Conservation (phyloP, 768 basidiomycete species). For the Russula lepida region DNA sequence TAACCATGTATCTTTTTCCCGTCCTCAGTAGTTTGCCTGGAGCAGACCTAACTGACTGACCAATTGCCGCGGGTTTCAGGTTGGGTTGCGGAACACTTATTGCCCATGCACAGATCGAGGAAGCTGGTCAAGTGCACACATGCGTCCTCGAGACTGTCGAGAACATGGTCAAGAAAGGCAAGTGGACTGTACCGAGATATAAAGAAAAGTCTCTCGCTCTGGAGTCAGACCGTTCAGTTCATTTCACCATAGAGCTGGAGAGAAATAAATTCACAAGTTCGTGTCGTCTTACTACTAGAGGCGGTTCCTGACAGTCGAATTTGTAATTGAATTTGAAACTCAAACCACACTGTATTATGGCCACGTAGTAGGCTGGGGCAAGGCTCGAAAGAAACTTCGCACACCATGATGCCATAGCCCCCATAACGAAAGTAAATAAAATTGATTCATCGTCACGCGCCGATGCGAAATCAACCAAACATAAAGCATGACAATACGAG, state of each 20-base stretch:
- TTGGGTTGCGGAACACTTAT: neutral
- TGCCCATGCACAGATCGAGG: slow-evolving; percentile 51
- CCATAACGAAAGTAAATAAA: no score
- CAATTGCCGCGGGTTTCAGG: neutral
- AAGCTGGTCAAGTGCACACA: slow-evolving; percentile 88
- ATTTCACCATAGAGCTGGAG: slow-evolving; percentile 5
- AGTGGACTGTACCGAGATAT: slow-evolving; percentile 96
- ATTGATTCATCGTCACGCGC: no score
- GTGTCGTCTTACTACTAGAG: neutral
- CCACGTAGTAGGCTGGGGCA: no score
- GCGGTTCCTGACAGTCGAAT: no score
- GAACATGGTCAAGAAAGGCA: slow-evolving; percentile 94
- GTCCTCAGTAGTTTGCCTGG: no score
- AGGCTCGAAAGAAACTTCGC: no score
- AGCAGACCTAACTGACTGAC: neutral
- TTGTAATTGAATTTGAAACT: no score
- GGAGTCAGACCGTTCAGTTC: neutral
- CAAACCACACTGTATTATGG: no score
- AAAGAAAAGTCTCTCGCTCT: slow-evolving; percentile 73
- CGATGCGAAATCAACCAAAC: no score
- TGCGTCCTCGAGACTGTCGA: slow-evolving; percentile 87
- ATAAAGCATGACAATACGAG: no score
- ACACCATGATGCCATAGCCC: no score
- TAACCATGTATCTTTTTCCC: slow-evolving; percentile 61
- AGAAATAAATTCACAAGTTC: neutral